A percentile compares a stretch with the other conserved stretches of the same genome.
Conservation (phyloP, 108 stramenopile genomes). For the Mediolabrus comicus region DNA sequence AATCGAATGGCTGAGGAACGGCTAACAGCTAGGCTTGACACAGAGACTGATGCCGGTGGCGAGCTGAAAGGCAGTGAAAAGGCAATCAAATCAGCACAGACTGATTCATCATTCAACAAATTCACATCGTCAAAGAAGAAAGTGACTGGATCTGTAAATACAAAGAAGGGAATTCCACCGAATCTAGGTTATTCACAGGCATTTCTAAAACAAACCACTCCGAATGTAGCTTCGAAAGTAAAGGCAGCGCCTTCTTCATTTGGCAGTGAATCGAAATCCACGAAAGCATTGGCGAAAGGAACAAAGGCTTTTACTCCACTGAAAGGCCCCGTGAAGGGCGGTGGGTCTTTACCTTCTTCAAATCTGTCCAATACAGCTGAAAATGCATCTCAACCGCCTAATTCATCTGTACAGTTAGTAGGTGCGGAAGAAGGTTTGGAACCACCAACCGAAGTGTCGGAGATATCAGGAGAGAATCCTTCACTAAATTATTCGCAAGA, state of each 20-base stretch:
- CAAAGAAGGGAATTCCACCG: background rate
- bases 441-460: background rate
- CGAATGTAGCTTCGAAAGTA: no score
- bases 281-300: background rate
- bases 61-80: background rate
- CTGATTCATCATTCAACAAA: background rate
- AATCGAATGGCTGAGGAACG: background rate
- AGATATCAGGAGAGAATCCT: no score
- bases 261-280: background rate
- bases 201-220: no score
- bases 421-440: no score
- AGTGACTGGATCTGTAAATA: background rate
- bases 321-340: no score
- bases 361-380: background rate
- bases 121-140: background rate
- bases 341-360: no score
- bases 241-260: background rate
- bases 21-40: background rate
- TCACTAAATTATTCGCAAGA: no score
- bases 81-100: background rate
- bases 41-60: background rate
- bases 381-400: background rate
- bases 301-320: background rate
- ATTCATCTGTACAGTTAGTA: no score
- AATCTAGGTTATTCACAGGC: background rate